Percentiles rank a stretch among this genome's conserved stretches.
phyloP scores from a whole-genome alignment of 202 grass and related monocot genomes.

The Zizania palustris region DNA sequence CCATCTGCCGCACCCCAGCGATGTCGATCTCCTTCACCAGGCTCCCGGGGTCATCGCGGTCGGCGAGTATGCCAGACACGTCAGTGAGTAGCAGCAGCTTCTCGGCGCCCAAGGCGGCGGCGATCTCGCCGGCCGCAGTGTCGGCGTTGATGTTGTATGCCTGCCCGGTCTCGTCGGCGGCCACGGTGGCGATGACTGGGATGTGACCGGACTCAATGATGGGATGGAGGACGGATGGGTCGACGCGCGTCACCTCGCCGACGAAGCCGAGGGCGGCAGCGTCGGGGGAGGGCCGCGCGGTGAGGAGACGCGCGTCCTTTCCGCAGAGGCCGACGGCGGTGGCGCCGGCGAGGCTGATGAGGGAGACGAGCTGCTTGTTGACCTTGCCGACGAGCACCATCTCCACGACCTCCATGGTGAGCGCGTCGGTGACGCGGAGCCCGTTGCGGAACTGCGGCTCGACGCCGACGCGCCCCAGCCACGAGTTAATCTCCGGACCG shows the following conservation, averaged over 20 bases:
- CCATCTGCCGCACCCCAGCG: slow-evolving; percentile 51
- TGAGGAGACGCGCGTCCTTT: slow-evolving; percentile 69
- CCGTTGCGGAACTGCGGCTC: slow-evolving; percentile 68
- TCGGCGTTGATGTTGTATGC: slow-evolving; percentile 83
- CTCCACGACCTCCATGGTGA: slow-evolving; percentile 78
- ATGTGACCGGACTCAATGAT: slow-evolving; percentile 58
- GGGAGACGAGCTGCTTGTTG: slow-evolving; percentile 76
- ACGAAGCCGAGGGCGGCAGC: slow-evolving; percentile 58
- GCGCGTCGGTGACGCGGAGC: slow-evolving; percentile 65
- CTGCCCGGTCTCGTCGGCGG: slow-evolving; percentile 59
- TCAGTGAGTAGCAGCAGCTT: slow-evolving; percentile 71
- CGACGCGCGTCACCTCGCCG: slow-evolving; percentile 62
- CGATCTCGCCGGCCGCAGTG: slow-evolving; percentile 62
- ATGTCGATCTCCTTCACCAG: slow-evolving; percentile 67
- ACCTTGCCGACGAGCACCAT: slow-evolving; percentile 81
- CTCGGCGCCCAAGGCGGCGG: slow-evolving; percentile 56
- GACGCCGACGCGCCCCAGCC: slow-evolving; percentile 60
- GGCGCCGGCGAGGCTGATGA: slow-evolving; percentile 58
- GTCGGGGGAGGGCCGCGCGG: slow-evolving; percentile 51
- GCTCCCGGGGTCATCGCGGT: slow-evolving; percentile 55
- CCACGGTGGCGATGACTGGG: slow-evolving; percentile 72
- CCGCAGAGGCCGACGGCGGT: slow-evolving; percentile 68
- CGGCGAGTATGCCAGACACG: slow-evolving; percentile 53
- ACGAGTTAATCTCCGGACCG: slow-evolving; percentile 66
- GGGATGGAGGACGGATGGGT: slow-evolving; percentile 54